These are phyloP conservation scores for Chalciporus piperatus DNA, from an alignment of 768 basidiomycete genomes.

Conservation along the genomic window DNA sequence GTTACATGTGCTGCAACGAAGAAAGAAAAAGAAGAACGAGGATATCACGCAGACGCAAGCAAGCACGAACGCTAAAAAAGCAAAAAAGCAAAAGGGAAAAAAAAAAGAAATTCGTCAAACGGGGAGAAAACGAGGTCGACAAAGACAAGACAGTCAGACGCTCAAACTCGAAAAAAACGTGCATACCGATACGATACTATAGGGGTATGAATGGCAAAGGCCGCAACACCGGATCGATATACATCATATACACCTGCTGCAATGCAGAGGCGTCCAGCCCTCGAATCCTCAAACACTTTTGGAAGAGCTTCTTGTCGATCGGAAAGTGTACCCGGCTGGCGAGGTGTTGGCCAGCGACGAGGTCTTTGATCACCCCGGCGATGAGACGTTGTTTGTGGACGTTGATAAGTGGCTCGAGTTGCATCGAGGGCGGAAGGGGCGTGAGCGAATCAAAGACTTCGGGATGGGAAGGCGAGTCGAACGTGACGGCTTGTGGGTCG, in stretches of 20 bases:
- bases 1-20: no score
- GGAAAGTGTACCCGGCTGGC: conserved; percentile 69
- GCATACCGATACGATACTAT: conserved; percentile 1
- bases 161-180: neutral
- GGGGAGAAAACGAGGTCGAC: no score
- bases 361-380: conserved; percentile 73
- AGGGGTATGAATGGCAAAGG: conserved; percentile 21
- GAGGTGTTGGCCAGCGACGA: conserved; percentile 82
- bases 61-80: no score
- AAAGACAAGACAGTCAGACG: neutral
- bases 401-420: conserved; percentile 83
- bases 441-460: conserved; percentile 76
- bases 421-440: conserved; percentile 71
- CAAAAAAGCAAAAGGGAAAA: no score
- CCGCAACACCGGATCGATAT: conserved; percentile 22
- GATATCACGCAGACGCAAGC: no score
- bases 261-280: conserved; percentile 59
- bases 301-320: conserved; percentile 73
- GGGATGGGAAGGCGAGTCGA: conserved; percentile 69
- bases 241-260: conserved; percentile 44
- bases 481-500: conserved; percentile 58
- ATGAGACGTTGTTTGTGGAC: conserved; percentile 86
- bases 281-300: conserved; percentile 67
- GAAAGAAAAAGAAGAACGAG: no score
- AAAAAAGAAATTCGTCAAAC: no score